phyloP scores from a whole-genome alignment of 2,329 filamentous ascomycete genomes.

The Penicillium hesseltinei region DNA sequence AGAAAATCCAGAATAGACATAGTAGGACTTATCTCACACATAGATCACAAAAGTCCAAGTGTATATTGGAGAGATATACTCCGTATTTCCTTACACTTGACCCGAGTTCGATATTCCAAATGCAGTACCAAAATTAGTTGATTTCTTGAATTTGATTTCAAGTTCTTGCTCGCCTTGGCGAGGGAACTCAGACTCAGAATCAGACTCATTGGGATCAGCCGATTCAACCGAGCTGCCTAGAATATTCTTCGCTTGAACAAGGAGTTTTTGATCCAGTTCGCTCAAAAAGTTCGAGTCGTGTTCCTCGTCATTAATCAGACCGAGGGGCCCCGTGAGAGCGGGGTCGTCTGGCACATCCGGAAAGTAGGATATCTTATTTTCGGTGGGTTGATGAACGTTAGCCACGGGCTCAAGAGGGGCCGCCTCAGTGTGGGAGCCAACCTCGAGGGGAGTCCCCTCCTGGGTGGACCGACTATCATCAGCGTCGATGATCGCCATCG shows the following conservation, averaged over 20 bases:
- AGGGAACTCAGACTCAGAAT: conserved; percentile 25
- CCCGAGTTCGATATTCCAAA: conserved; percentile 37
- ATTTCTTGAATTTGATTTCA: conserved; percentile 45
- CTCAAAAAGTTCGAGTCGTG: conserved; percentile 43
- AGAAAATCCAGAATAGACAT: conserved; percentile 4
- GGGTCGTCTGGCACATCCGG: conserved; percentile 43
- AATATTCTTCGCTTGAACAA: conserved; percentile 39
- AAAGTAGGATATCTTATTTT: conserved; percentile 44
- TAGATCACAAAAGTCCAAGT: conserved; percentile 14
- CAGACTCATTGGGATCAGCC: conserved; percentile 23
- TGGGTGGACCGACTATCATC: conserved; percentile 29
- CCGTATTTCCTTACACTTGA: conserved; percentile 12
- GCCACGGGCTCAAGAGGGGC: conserved; percentile 35
- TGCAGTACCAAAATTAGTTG: conserved; percentile 49
- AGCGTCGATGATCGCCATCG: conserved; percentile 43
- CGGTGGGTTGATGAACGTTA: conserved; percentile 35
- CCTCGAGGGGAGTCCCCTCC: conserved; percentile 24
- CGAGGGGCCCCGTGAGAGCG: conserved; percentile 44
- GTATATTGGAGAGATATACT: not conserved
- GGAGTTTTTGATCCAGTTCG: conserved; percentile 45
- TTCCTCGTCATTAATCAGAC: conserved; percentile 42
- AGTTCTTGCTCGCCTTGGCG: conserved; percentile 31
- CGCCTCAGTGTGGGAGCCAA: conserved; percentile 26
- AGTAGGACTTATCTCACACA: not conserved
- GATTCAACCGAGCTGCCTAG: conserved; percentile 27